Evolutionary conservation across 1,284 basidiomycete genomes (phyloP).

Genomic region (Xerocomus minutiporus): DNA sequence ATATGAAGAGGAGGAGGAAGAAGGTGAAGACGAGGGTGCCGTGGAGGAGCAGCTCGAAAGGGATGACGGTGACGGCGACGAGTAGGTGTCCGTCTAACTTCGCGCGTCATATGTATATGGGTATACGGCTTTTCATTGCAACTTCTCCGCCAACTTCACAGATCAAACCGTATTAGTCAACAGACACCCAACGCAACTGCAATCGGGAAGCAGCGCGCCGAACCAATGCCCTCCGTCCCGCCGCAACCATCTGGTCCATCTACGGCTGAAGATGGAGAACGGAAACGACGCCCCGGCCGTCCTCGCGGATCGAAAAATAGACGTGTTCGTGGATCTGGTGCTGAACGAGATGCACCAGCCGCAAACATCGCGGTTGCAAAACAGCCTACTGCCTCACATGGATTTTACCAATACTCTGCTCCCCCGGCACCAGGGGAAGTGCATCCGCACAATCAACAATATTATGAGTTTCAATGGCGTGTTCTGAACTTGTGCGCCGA

Average conservation of each 20-base stretch:
- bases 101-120: slow-evolving; percentile 4
- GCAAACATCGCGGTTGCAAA: slow-evolving; percentile 20
- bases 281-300: slow-evolving; percentile 66
- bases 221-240: slow-evolving; percentile 13
- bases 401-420: slow-evolving; percentile 31
- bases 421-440: slow-evolving; percentile 39
- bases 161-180: slow-evolving; percentile 24
- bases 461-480: slow-evolving; percentile 81
- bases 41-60: slow-evolving; percentile 62
- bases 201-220: slow-evolving; percentile 20
- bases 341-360: slow-evolving; percentile 25
- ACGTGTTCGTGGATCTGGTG: slow-evolving; percentile 40
- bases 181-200: slow-evolving; percentile 16
- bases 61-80: slow-evolving; percentile 36
- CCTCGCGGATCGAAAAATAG: slow-evolving; percentile 73
- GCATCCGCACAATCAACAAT: slow-evolving; percentile 65
- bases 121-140: slow-evolving; percentile 2
- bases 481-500: slow-evolving; percentile 75
- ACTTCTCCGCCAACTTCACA: slow-evolving; percentile 7
- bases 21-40: slow-evolving; percentile 64
- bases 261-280: slow-evolving; percentile 28
- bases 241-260: slow-evolving; percentile 20
- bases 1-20: slow-evolving; percentile 36
- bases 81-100: slow-evolving; percentile 21
- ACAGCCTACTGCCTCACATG: slow-evolving; percentile 17